These are phyloP conservation scores for Knoxdaviesia capensis DNA, from an alignment of 2,329 filamentous ascomycete genomes.

Conservation along the genomic window DNA sequence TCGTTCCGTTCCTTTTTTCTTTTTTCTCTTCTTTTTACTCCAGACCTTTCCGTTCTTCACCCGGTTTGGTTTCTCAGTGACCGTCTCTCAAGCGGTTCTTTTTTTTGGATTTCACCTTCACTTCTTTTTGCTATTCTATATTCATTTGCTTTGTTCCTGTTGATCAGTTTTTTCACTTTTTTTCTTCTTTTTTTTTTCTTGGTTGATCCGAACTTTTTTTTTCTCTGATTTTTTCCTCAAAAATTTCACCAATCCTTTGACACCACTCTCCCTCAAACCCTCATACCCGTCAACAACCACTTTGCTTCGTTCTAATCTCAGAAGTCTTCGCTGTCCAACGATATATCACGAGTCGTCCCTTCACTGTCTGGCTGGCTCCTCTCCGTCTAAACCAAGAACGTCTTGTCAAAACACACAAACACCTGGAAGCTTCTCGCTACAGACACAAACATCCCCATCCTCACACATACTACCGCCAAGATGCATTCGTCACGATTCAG, in stretches of 20 bases:
- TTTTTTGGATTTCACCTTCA: slow-evolving; percentile 1
- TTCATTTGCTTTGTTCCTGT: neutral
- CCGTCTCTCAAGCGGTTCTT: neutral
- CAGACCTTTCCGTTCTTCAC: slow-evolving; percentile 1
- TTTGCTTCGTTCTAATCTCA: too few relatives aligned
- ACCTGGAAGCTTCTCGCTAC: too few relatives aligned
- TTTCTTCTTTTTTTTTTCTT: neutral
- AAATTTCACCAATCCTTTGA: neutral
- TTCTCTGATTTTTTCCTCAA: slow-evolving; percentile 1
- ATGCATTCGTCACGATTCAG: slow-evolving; percentile 31
- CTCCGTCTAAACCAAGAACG: too few relatives aligned
- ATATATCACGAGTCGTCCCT: too few relatives aligned
- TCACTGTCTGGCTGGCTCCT: too few relatives aligned
- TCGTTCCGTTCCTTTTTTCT: slow-evolving; percentile 3
- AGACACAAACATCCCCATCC: neutral
- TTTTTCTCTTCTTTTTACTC: slow-evolving; percentile 2
- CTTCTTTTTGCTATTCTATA: neutral
- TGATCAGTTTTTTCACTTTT: neutral
- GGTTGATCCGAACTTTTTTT: slow-evolving; percentile 2
- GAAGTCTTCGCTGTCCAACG: too few relatives aligned
- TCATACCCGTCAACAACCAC: neutral
- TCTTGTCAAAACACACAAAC: too few relatives aligned
- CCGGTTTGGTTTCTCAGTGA: neutral
- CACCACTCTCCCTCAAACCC: neutral
- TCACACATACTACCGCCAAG: slow-evolving; percentile 8